These are phyloP conservation scores for Eremothecium coryli DNA, from an alignment of 1,139 yeast genomes.

Conservation along the genomic window DNA sequence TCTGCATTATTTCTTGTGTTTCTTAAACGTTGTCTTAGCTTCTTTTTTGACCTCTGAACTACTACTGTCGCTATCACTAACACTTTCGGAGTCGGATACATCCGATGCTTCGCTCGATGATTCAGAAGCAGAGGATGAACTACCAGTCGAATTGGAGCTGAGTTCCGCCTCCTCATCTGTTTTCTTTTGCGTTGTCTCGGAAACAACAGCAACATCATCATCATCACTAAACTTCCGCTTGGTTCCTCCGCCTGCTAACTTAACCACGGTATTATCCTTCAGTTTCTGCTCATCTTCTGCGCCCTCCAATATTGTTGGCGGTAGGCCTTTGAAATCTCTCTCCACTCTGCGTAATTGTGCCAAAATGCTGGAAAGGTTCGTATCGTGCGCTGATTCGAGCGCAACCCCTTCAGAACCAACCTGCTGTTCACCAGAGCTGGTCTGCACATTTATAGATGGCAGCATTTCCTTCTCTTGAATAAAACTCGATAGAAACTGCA, in stretches of 20 bases:
- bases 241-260: slow-evolving; percentile 27
- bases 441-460: slow-evolving; percentile 12
- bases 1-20: no score
- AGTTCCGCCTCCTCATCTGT: neutral
- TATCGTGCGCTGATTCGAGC: slow-evolving; percentile 15
- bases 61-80: no score
- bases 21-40: no score
- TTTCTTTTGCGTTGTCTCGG: neutral
- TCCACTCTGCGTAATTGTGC: slow-evolving; percentile 61
- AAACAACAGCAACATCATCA: slow-evolving; percentile 8
- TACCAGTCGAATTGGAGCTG: neutral
- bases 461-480: slow-evolving; percentile 30
- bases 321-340: slow-evolving; percentile 65
- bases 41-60: no score
- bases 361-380: slow-evolving; percentile 33
- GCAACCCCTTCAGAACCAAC: slow-evolving; percentile 8
- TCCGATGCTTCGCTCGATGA: no score
- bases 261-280: slow-evolving; percentile 17
- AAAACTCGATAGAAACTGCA: slow-evolving; percentile 38
- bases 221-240: slow-evolving; percentile 23
- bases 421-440: slow-evolving; percentile 5
- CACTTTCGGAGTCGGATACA: no score
- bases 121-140: neutral
- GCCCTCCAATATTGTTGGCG: slow-evolving; percentile 40
- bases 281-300: slow-evolving; percentile 19